Conservation (phyloP, 345 rosid species). For the Viola odorata region DNA sequence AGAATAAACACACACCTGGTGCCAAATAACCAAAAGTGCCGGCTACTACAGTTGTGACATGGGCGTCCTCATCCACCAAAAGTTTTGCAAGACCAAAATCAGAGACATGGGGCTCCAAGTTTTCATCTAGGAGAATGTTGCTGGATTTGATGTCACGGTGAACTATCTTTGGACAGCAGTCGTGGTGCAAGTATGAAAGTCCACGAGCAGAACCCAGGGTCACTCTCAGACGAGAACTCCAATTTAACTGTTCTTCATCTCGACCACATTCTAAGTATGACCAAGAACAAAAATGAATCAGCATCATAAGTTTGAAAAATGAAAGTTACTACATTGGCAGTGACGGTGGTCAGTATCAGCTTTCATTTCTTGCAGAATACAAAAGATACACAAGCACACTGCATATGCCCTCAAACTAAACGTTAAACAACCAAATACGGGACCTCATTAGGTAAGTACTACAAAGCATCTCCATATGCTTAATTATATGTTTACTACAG, state of each 20-base stretch:
- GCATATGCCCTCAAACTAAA: background rate
- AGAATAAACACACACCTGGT: slow-evolving; percentile 49
- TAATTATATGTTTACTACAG: no score
- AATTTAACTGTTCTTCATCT: slow-evolving; percentile 46
- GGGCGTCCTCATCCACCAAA: slow-evolving; percentile 85
- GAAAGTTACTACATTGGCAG: background rate
- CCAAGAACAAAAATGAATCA: slow-evolving; percentile 5
- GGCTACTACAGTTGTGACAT: slow-evolving; percentile 90
- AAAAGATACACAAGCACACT: background rate
- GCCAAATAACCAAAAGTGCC: slow-evolving; percentile 98
- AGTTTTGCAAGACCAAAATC: slow-evolving; percentile 98
- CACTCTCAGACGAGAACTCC: slow-evolving; percentile 65
- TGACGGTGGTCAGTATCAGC: background rate
- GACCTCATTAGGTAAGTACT: no score
- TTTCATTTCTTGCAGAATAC: background rate
- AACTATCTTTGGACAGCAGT: slow-evolving; percentile 76
- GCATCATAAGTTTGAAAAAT: no score
- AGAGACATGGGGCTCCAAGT: slow-evolving; percentile 79
- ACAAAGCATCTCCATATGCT: no score
- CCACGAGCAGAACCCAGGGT: slow-evolving; percentile 90
- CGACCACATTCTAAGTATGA: slow-evolving; percentile 22
- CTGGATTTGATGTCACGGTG: slow-evolving; percentile 95
- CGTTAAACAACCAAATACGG: background rate
- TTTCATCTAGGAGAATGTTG: slow-evolving; percentile 86
- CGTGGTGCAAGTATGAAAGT: slow-evolving; percentile 83